These are phyloP conservation scores for Urochloa ruziziensis DNA, from an alignment of 176 grass and related monocot species.

Conservation along the genomic window DNA sequence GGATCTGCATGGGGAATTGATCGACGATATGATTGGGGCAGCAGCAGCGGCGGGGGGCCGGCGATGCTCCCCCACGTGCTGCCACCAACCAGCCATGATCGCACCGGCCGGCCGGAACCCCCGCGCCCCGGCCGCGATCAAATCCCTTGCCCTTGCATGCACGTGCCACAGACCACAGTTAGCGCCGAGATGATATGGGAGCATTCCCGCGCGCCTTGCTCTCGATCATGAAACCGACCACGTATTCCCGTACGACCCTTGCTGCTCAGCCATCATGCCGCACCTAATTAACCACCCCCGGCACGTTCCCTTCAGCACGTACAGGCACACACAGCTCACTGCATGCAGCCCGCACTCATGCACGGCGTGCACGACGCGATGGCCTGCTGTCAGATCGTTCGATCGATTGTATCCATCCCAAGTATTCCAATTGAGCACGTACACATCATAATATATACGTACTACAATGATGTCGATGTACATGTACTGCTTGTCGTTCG, in stretches of 20 bases:
- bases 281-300: not conserved
- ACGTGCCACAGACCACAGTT: slow-evolving; percentile 36
- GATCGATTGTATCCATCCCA: no score
- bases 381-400: not conserved
- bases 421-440: not conserved
- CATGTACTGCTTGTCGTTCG: no score
- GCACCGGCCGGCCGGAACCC: not conserved
- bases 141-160: no score
- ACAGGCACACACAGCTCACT: not conserved
- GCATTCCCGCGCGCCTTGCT: no score
- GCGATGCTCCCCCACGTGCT: slow-evolving; percentile 26
- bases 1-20: not conserved
- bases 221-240: not conserved
- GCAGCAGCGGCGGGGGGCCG: not conserved
- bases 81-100: slow-evolving; percentile 26
- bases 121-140: not conserved
- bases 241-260: no score
- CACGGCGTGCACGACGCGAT: not conserved
- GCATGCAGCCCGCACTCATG: not conserved
- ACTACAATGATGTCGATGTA: no score
- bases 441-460: no score
- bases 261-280: not conserved
- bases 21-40: not conserved
- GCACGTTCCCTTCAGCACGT: not conserved
- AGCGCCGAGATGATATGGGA: not conserved